These are phyloP conservation scores for Schizonepeta tenuifolia DNA, from an alignment of 257 asterid species.

Conservation along the genomic window DNA sequence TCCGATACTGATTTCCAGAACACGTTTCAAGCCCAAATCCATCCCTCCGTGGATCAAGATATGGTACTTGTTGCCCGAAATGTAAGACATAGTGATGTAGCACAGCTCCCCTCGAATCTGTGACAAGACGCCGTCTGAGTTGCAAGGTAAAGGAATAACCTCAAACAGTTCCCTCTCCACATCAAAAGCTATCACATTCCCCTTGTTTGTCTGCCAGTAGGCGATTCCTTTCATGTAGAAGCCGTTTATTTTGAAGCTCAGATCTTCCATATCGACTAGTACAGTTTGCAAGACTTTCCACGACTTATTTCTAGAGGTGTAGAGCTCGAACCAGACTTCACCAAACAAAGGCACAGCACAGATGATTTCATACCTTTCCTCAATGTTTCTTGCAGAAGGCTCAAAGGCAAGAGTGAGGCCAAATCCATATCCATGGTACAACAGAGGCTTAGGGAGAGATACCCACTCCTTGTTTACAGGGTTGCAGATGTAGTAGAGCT, in stretches of 20 bases:
- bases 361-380: constrained; percentile 37
- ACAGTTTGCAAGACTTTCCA: constrained; percentile 36
- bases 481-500: constrained; percentile 48
- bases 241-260: constrained; percentile 21
- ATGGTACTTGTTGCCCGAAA: not conserved
- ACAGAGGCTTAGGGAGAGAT: constrained; percentile 38
- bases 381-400: constrained; percentile 41
- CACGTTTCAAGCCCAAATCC: constrained; percentile 36
- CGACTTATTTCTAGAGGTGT: constrained; percentile 39
- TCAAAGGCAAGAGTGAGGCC: constrained; percentile 52
- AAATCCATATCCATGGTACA: constrained; percentile 36
- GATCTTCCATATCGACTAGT: constrained; percentile 30
- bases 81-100: constrained; percentile 35
- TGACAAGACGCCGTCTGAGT: constrained; percentile 39
- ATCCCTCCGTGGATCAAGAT: constrained; percentile 43
- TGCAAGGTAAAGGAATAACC: constrained; percentile 36
- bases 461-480: constrained; percentile 46
- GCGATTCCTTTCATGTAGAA: constrained; percentile 50
- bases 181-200: constrained; percentile 45
- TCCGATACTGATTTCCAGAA: constrained; percentile 25
- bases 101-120: constrained; percentile 46
- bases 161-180: constrained; percentile 32
- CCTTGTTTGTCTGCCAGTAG: constrained; percentile 43
- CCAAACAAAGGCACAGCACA: constrained; percentile 36
- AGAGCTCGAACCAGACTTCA: constrained; percentile 42